These are phyloP conservation scores for Penicillium alfredii DNA, from an alignment of 495 filamentous ascomycete genomes.

Conservation along the genomic window DNA sequence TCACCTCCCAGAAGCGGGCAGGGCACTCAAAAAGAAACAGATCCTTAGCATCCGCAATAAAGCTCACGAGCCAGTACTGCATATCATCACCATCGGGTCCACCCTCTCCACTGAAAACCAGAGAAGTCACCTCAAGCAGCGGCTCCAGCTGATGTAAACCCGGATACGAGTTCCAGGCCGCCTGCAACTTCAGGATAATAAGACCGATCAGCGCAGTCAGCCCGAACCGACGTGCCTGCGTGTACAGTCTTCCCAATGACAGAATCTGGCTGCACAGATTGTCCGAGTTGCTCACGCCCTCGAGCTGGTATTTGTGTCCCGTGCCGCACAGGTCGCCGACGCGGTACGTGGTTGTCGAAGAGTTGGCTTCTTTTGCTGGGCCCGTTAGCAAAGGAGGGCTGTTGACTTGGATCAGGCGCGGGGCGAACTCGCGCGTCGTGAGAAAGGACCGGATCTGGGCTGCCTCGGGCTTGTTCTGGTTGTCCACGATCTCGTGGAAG, in stretches of 20 bases:
- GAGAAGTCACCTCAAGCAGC: conserved; percentile 2
- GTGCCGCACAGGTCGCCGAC: conserved; percentile 2
- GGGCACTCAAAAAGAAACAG: conserved; percentile 7
- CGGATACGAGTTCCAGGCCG: conserved; percentile 21
- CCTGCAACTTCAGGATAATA: conserved; percentile 17
- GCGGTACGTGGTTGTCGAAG: background rate
- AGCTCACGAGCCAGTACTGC: conserved; percentile 13
- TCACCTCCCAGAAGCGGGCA: conserved; percentile 4
- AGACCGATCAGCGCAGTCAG: conserved; percentile 3
- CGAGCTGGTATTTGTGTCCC: conserved; percentile 1
- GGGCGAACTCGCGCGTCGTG: conserved; percentile 1
- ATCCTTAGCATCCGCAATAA: conserved; percentile 14
- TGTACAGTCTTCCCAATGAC: conserved; percentile 10
- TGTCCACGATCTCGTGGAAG: background rate
- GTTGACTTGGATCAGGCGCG: conserved; percentile 1
- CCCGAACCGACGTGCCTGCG: conserved; percentile 1
- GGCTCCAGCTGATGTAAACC: conserved; percentile 7
- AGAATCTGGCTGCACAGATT: conserved; percentile 4
- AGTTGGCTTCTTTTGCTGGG: background rate
- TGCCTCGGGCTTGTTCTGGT: background rate
- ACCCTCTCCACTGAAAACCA: background rate
- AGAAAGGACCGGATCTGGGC: conserved; percentile 3
- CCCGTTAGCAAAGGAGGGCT: background rate
- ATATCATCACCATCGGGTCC: conserved; percentile 6
- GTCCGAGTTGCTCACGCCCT: background rate